Conservation (phyloP, 2,329 filamentous ascomycete species). For the Chaetomium sp. region DNA sequence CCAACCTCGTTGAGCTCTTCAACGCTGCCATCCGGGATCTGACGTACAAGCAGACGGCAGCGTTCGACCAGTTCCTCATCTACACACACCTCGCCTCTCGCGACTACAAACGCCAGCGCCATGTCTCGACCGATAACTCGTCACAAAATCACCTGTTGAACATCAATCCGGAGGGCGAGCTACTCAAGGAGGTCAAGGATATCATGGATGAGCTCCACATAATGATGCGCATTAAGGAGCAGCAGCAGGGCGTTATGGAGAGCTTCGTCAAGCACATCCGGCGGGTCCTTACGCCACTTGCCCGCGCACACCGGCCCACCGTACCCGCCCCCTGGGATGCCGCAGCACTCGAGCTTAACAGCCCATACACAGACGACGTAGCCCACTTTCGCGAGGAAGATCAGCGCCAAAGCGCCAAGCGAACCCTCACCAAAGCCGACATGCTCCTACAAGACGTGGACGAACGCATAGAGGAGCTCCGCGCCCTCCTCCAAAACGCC, state of each 20-base stretch:
- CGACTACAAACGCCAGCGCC: constrained; percentile 30
- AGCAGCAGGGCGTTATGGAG: constrained; percentile 42
- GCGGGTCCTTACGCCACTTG: constrained; percentile 10
- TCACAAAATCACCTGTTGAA: constrained; percentile 34
- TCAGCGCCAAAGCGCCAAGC: constrained; percentile 27
- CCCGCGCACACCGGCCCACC: constrained; percentile 36
- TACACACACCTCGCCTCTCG: constrained; percentile 36
- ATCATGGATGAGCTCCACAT: constrained; percentile 54
- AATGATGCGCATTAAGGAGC: constrained; percentile 46
- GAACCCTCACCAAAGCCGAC: constrained; percentile 30
- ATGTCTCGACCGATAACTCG: constrained; percentile 27
- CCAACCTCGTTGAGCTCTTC: constrained; percentile 46
- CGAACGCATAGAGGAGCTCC: constrained; percentile 41
- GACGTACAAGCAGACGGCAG: constrained; percentile 45
- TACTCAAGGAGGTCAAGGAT: constrained; percentile 51
- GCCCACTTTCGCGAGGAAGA: constrained; percentile 32
- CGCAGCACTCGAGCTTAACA: background rate
- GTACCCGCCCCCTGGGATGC: constrained; percentile 28
- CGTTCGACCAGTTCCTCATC: constrained; percentile 44
- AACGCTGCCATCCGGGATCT: constrained; percentile 42
- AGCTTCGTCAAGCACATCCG: constrained; percentile 36
- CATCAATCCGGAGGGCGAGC: constrained; percentile 36
- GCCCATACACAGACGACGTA: background rate
- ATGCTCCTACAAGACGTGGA: constrained; percentile 36
- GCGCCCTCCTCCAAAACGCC: constrained; percentile 40